These are phyloP conservation scores for Rhypophila decipiens DNA, from an alignment of 495 filamentous ascomycete genomes.

Conservation along the genomic window DNA sequence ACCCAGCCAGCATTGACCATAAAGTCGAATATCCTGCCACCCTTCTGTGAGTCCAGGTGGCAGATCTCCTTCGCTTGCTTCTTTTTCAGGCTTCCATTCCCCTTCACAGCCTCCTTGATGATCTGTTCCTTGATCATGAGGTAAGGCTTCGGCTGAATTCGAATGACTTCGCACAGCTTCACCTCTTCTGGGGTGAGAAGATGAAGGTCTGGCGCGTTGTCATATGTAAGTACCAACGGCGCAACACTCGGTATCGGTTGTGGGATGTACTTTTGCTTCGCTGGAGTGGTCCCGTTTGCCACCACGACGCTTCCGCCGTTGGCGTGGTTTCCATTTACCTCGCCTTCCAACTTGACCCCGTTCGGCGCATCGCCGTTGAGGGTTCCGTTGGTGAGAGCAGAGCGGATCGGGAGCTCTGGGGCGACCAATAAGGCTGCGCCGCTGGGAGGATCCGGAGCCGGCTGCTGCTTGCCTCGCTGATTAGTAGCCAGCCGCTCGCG, in stretches of 20 bases:
- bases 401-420: conserved; percentile 64
- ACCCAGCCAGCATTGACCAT: conserved; percentile 93
- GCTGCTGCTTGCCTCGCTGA: conserved; percentile 50
- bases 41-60: conserved; percentile 45
- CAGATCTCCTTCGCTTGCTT: conserved; percentile 68
- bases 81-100: conserved; percentile 82
- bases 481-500: conserved; percentile 62
- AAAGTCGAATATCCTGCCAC: conserved; percentile 79
- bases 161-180: conserved; percentile 74
- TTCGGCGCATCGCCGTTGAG: conserved; percentile 11
- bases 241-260: conserved; percentile 50
- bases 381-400: conserved; percentile 14
- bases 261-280: conserved; percentile 36
- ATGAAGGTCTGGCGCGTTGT: conserved; percentile 76
- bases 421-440: conserved; percentile 66
- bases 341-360: conserved; percentile 19
- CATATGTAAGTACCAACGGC: conserved; percentile 64
- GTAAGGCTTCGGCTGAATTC: conserved; percentile 88
- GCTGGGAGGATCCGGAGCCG: conserved; percentile 61
- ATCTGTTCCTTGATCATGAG: conserved; percentile 86
- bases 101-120: conserved; percentile 80
- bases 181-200: conserved; percentile 78
- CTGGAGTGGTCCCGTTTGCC: conserved; percentile 27
- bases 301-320: conserved; percentile 38
- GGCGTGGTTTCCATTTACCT: conserved; percentile 26